phyloP scores from a whole-genome alignment of 139 green algal genomes.

The Klebsormidium nitens region DNA sequence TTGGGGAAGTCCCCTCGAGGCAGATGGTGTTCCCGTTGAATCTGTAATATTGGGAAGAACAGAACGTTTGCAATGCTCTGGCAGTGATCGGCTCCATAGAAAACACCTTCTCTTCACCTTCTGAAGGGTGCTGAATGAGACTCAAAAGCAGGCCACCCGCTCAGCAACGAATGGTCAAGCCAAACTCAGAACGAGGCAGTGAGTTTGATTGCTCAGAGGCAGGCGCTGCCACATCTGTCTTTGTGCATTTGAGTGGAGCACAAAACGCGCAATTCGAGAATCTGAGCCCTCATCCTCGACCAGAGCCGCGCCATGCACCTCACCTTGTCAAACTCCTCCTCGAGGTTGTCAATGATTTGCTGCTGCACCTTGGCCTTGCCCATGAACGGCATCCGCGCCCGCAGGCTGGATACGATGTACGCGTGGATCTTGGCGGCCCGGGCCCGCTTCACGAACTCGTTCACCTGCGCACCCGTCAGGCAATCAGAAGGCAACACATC shows the following conservation, averaged over 20 bases:
- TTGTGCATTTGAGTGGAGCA: not conserved
- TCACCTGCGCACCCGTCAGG: conserved; percentile 71
- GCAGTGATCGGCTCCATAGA: not conserved
- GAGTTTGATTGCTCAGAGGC: not conserved
- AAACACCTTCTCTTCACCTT: not conserved
- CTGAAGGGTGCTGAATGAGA: not conserved
- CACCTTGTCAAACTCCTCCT: conserved; percentile 68
- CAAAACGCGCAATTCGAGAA: not conserved
- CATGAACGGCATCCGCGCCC: conserved; percentile 87
- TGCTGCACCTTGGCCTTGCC: conserved; percentile 72
- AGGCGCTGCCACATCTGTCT: not conserved
- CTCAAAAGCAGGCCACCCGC: not conserved
- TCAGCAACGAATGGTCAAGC: not conserved
- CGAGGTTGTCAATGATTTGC: conserved; percentile 58
- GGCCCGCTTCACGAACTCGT: conserved; percentile 98
- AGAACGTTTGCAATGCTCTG: not conserved
- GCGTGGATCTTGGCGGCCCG: conserved; percentile 85
- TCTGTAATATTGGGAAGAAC: not conserved
- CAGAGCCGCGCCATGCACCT: not conserved
- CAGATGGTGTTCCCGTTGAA: conserved; percentile 82
- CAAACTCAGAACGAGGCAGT: not conserved
- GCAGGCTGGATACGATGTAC: conserved; percentile 76
- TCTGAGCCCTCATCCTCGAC: not conserved
- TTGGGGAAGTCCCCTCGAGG: conserved; percentile 86
- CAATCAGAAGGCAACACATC: too few species aligned